A percentile compares a stretch with the other conserved stretches of the same genome.
phyloP scores from a whole-genome alignment of 495 filamentous ascomycete genomes.

The Tuber umbilicatum region DNA sequence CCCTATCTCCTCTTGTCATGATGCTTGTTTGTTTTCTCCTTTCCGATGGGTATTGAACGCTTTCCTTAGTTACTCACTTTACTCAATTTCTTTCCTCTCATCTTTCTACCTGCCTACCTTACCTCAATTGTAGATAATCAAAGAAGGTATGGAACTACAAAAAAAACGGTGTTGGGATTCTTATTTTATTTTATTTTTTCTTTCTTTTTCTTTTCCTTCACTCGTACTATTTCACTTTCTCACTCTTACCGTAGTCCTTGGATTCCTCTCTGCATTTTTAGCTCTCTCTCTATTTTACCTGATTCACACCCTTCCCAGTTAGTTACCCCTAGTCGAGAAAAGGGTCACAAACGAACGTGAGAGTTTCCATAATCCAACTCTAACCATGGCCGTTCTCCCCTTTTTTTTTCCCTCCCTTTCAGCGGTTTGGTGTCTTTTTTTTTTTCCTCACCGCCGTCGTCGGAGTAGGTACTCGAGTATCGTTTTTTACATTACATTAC shows the following conservation, averaged over 20 bases:
- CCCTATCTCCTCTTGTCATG: not conserved
- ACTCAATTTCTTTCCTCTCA: not conserved
- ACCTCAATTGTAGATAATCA: not conserved
- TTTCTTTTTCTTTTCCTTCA: slow-evolving; percentile 13
- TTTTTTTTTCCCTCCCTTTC: slow-evolving; percentile 7
- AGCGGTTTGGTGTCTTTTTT: slow-evolving; percentile 37
- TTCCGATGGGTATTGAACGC: not conserved
- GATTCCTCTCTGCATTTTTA: slow-evolving; percentile 37
- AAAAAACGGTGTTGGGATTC: not conserved
- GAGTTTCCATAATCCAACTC: not conserved
- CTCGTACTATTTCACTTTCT: slow-evolving; percentile 1
- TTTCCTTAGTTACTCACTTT: not conserved
- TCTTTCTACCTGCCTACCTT: not conserved
- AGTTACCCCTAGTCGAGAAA: not conserved
- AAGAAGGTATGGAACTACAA: not conserved
- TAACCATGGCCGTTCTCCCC: slow-evolving; percentile 19
- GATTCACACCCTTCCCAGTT: not conserved
- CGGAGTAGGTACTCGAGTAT: too few species aligned
- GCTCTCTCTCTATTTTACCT: slow-evolving; percentile 42
- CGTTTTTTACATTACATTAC: not conserved
- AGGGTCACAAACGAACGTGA: not conserved
- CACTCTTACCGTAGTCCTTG: slow-evolving; percentile 13
- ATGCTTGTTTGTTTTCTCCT: not conserved
- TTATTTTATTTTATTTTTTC: slow-evolving; percentile 19
- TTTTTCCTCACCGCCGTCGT: too few species aligned